Percentiles rank a stretch among this genome's conserved stretches.
phyloP scores from a whole-genome alignment of 2,329 filamentous ascomycete genomes.

The Talaromyces sp. region DNA sequence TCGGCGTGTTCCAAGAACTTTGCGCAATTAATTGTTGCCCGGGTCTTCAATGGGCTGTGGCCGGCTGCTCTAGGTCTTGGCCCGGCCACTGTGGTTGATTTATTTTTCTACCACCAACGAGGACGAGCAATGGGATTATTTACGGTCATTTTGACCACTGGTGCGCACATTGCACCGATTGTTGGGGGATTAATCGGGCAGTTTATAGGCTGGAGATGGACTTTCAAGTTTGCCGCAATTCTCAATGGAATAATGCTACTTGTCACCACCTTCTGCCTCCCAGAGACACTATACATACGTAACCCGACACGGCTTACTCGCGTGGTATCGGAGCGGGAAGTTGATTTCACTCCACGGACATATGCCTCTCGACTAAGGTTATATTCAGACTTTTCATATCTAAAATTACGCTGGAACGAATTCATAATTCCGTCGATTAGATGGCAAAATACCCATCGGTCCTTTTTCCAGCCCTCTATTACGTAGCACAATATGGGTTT shows the following conservation, averaged over 20 bases:
- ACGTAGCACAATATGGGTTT: conserved; percentile 1
- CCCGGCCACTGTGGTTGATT: conserved; percentile 1
- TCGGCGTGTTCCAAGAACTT: conserved; percentile 2
- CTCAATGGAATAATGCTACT: background rate
- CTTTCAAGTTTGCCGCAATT: conserved; percentile 1
- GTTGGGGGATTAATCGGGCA: background rate
- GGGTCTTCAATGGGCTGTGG: conserved; percentile 6
- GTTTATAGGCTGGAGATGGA: background rate
- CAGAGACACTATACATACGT: background rate
- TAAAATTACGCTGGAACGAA: background rate
- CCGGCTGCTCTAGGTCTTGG: conserved; percentile 5
- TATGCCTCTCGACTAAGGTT: background rate
- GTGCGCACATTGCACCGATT: conserved; percentile 5
- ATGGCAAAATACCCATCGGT: conserved; percentile 2
- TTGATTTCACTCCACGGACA: background rate
- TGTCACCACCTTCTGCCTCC: background rate
- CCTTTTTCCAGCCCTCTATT: background rate
- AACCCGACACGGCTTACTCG: background rate
- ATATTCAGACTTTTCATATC: background rate
- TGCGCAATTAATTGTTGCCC: conserved; percentile 3
- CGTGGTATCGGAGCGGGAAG: background rate
- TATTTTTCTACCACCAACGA: conserved; percentile 5
- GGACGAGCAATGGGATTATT: conserved; percentile 5
- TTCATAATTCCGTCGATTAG: background rate
- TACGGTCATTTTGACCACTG: conserved; percentile 4